These are phyloP conservation scores for Hanseniaspora hatyaiensis DNA, from an alignment of 805 yeast species.

Conservation along the genomic window DNA sequence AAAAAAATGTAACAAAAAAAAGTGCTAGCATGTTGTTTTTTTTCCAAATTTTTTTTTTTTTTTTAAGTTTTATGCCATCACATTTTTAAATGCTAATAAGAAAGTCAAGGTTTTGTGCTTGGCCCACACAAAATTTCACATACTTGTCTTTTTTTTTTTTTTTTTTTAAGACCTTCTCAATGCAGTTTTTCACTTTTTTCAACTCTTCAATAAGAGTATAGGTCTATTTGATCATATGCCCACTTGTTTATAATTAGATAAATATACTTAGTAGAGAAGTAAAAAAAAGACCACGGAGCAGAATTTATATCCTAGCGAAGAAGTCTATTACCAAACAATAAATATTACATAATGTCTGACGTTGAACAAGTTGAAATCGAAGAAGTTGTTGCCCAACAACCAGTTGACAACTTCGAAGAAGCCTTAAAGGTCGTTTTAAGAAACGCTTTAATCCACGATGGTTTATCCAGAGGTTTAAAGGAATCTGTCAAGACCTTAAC, in stretches of 20 bases:
- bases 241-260: too few relatives aligned
- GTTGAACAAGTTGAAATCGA: conserved; percentile 66
- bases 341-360: conserved; percentile 63
- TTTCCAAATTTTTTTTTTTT: not conserved
- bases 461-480: conserved; percentile 99
- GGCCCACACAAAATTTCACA: too few relatives aligned
- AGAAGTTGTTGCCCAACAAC: conserved; percentile 70
- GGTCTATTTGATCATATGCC: too few relatives aligned
- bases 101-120: too few relatives aligned
- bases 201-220: too few relatives aligned
- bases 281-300: conserved; percentile 69
- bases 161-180: too few relatives aligned
- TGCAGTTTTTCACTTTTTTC: too few relatives aligned
- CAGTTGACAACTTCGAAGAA: conserved; percentile 92
- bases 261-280: too few relatives aligned
- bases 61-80: too few relatives aligned
- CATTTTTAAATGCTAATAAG: too few relatives aligned
- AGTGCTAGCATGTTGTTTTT: not conserved
- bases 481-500: conserved; percentile 98
- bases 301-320: conserved; percentile 49
- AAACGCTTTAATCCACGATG: conserved; percentile 96
- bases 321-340: conserved; percentile 38
- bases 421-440: conserved; percentile 96
- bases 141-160: too few relatives aligned
- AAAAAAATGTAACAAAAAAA: not conserved